Percentiles rank a stretch among this genome's conserved stretches.
phyloP scores from a whole-genome alignment of 2,329 filamentous ascomycete species.

The Ophiocordyceps polyrhachis-furcata region DNA sequence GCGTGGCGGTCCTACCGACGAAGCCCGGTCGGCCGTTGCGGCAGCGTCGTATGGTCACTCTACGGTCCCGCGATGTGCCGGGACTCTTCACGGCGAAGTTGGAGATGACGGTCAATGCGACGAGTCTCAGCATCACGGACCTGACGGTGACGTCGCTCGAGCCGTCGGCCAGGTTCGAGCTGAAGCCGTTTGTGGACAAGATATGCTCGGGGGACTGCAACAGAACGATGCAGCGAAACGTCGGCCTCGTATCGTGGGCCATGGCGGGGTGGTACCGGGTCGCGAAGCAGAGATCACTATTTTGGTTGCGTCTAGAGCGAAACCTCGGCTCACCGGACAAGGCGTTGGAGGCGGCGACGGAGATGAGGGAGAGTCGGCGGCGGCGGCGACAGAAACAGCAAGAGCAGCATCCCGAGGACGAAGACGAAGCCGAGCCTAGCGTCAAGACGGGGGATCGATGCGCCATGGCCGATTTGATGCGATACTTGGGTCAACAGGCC shows the following conservation, averaged over 20 bases:
- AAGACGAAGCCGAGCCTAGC: conserved; percentile 7
- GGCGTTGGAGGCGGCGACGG: conserved; percentile 6
- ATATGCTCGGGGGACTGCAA: conserved; percentile 18
- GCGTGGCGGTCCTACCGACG: conserved; percentile 24
- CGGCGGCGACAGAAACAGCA: conserved; percentile 3
- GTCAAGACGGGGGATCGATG: conserved; percentile 3
- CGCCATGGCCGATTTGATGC: conserved; percentile 25
- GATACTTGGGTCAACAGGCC: conserved; percentile 32
- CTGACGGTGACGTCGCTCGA: conserved; percentile 38
- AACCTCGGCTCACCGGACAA: conserved; percentile 22
- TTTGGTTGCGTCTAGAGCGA: conserved; percentile 37
- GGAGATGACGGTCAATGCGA: conserved; percentile 38
- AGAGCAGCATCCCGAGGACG: conserved; percentile 2
- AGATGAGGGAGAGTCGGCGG: conserved; percentile 7
- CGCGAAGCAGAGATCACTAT: conserved; percentile 38
- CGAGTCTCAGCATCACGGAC: conserved; percentile 27
- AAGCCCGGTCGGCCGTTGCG: conserved; percentile 16
- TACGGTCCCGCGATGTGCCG: conserved; percentile 19
- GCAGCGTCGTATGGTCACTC: conserved; percentile 37
- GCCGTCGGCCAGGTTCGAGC: conserved; percentile 36
- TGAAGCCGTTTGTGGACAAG: conserved; percentile 32
- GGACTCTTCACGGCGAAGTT: conserved; percentile 40
- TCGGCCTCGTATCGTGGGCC: conserved; percentile 44
- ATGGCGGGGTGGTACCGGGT: conserved; percentile 50
- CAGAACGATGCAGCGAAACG: conserved; percentile 33